Evolutionary conservation across 352 stramenopile species (phyloP).

Genomic region (Sclerospora graminicola): DNA sequence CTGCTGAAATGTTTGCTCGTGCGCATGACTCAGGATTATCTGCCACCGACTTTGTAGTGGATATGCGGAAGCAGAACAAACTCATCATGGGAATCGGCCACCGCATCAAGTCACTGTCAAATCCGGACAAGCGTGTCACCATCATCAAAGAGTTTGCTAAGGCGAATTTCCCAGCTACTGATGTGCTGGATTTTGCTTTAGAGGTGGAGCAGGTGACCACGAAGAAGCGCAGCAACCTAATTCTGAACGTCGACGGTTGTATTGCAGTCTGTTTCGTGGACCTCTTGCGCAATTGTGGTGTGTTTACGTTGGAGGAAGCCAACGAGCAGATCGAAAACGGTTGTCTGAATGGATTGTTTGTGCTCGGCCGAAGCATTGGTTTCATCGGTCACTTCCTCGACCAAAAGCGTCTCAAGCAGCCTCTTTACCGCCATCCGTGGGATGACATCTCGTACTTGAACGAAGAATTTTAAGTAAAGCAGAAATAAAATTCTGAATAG

Average conservation of each 20-base stretch:
- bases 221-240: slow-evolving; percentile 96
- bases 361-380: slow-evolving; percentile 78
- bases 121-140: slow-evolving; percentile 94
- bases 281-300: slow-evolving; percentile 87
- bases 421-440: slow-evolving; percentile 95
- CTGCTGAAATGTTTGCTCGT: slow-evolving; percentile 88
- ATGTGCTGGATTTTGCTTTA: slow-evolving; percentile 92
- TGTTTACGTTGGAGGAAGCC: slow-evolving; percentile 86
- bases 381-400: slow-evolving; percentile 95
- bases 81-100: slow-evolving; percentile 97
- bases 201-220: slow-evolving; percentile 94
- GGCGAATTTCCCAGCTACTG: slow-evolving; percentile 89
- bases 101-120: slow-evolving; percentile 91
- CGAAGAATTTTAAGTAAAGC: slow-evolving; percentile 46
- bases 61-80: slow-evolving; percentile 92
- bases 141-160: slow-evolving; percentile 95
- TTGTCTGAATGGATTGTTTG: slow-evolving; percentile 93
- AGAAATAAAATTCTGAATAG: too few species aligned
- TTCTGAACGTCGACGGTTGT: slow-evolving; percentile 96
- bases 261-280: slow-evolving; percentile 97
- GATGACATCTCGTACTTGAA: slow-evolving; percentile 96
- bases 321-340: slow-evolving; percentile 93
- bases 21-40: slow-evolving; percentile 85
- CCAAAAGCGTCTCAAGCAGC: slow-evolving; percentile 96
- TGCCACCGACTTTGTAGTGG: slow-evolving; percentile 87